These are phyloP conservation scores for Acanthamoeba castellanii DNA, from an alignment of 208 protist species.

Conservation along the genomic window DNA sequence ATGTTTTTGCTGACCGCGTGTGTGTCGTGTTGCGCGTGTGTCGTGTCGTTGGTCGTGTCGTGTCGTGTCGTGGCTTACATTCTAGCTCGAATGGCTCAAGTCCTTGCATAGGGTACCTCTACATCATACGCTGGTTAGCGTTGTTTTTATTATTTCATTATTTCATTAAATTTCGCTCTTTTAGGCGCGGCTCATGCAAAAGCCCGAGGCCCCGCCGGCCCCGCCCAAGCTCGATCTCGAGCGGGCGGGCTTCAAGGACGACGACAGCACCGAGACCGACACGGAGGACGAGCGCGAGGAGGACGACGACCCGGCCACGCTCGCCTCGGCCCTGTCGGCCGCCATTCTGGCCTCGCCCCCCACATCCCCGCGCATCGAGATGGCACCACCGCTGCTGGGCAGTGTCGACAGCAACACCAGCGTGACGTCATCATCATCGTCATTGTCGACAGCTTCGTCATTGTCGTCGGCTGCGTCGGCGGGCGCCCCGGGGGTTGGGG, in stretches of 20 bases:
- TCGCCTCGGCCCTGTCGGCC: not conserved
- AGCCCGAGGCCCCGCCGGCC: constrained; percentile 43
- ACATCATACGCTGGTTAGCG: not conserved
- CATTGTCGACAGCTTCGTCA: not conserved
- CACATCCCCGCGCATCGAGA: not conserved
- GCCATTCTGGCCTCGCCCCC: not conserved
- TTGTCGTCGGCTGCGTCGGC: not conserved
- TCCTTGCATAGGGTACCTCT: not conserved
- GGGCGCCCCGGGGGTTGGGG: not conserved
- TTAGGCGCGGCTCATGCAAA: constrained; percentile 16
- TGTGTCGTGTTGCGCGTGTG: no score
- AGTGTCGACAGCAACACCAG: not conserved
- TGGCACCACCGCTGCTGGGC: no score
- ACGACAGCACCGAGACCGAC: not conserved
- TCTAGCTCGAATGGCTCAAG: constrained; percentile 51
- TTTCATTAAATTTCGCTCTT: not conserved
- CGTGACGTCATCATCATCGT: not conserved
- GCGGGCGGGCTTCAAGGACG: not conserved
- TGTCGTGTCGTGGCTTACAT: no score
- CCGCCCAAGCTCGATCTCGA: constrained; percentile 38
- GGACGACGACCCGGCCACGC: constrained; percentile 50
- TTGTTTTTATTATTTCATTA: not conserved
- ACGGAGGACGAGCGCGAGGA: constrained; percentile 42
- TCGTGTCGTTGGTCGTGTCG: not conserved
- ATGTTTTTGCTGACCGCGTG: no score